Evolutionary conservation across 2,329 filamentous ascomycete species (phyloP).

Genomic region (Fusarium floridanum): DNA sequence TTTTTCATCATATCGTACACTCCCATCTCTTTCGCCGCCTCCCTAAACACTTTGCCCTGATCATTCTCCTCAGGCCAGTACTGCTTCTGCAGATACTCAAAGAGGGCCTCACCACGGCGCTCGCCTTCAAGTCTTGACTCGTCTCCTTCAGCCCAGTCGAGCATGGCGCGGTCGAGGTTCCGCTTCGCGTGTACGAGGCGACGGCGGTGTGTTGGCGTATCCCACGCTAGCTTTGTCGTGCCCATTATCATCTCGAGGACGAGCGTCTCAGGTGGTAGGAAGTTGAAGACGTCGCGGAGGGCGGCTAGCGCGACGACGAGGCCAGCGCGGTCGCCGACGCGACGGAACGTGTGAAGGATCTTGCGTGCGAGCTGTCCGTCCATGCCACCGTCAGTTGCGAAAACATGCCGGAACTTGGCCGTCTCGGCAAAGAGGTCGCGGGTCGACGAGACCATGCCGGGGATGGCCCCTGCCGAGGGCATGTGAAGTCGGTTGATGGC

Average conservation of each 20-base stretch:
- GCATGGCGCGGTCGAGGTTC: constrained; percentile 57
- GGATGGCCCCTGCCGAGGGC: constrained; percentile 47
- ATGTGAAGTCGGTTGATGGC: constrained; percentile 62
- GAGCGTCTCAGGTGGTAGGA: constrained; percentile 59
- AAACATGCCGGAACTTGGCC: constrained; percentile 62
- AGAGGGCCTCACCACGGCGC: constrained; percentile 55
- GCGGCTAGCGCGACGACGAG: constrained; percentile 60
- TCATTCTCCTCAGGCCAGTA: constrained; percentile 50
- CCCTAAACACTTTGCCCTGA: constrained; percentile 45
- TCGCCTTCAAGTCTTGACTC: constrained; percentile 52
- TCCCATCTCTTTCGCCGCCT: constrained; percentile 59
- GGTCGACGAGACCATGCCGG: constrained; percentile 50
- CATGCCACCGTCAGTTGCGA: constrained; percentile 56
- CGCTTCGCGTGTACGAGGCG: constrained; percentile 59
- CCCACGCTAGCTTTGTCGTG: constrained; percentile 59
- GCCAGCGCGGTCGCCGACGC: constrained; percentile 58
- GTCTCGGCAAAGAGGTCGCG: constrained; percentile 62
- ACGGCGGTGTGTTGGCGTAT: constrained; percentile 55
- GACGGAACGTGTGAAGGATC: constrained; percentile 65
- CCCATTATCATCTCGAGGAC: constrained; percentile 62
- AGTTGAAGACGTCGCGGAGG: constrained; percentile 59
- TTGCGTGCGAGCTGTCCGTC: constrained; percentile 63
- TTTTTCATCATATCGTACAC: constrained; percentile 52
- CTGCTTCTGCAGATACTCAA: constrained; percentile 57
- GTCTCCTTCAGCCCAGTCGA: constrained; percentile 48